Evolutionary conservation across 2,329 filamentous ascomycete species (phyloP).

Genomic region (Didymella pomorum): DNA sequence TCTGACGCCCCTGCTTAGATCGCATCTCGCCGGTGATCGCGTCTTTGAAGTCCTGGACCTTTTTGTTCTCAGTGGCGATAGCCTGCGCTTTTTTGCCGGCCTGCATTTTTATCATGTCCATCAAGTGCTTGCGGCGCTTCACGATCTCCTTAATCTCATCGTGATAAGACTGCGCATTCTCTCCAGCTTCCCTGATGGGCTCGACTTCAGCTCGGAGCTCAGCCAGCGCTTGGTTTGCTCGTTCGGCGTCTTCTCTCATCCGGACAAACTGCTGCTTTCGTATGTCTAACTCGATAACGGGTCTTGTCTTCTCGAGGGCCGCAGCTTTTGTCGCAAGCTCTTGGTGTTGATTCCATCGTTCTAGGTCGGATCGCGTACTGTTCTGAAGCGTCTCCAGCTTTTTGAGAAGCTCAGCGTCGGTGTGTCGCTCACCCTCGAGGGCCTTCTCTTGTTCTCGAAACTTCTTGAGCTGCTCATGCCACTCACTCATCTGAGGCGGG

Average conservation of each 20-base stretch:
- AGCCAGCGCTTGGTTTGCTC: conserved; percentile 65
- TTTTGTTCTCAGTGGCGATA: conserved; percentile 46
- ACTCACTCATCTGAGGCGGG: conserved; percentile 77
- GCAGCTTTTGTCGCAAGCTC: conserved; percentile 69
- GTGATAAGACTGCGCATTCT: conserved; percentile 73
- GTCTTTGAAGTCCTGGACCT: conserved; percentile 55
- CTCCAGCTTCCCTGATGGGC: conserved; percentile 74
- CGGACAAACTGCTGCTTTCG: conserved; percentile 59
- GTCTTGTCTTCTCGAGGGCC: conserved; percentile 70
- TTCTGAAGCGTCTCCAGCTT: conserved; percentile 77
- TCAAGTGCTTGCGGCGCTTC: conserved; percentile 60
- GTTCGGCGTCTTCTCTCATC: conserved; percentile 64
- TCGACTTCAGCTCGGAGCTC: conserved; percentile 68
- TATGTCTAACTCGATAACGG: conserved; percentile 70
- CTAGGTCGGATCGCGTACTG: conserved; percentile 80
- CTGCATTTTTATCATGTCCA: conserved; percentile 63
- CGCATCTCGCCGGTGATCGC: conserved; percentile 51
- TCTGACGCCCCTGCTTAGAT: conserved; percentile 51
- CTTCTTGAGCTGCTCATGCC: conserved; percentile 77
- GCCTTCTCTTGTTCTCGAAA: conserved; percentile 74
- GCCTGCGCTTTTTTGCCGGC: conserved; percentile 55
- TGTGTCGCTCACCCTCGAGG: conserved; percentile 64
- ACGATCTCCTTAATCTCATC: conserved; percentile 65
- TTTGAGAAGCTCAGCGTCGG: conserved; percentile 68
- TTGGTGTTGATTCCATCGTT: conserved; percentile 79